These are phyloP conservation scores for Iris macrosiphon DNA, from an alignment of 106 monocot genomes.

Conservation along the genomic window DNA sequence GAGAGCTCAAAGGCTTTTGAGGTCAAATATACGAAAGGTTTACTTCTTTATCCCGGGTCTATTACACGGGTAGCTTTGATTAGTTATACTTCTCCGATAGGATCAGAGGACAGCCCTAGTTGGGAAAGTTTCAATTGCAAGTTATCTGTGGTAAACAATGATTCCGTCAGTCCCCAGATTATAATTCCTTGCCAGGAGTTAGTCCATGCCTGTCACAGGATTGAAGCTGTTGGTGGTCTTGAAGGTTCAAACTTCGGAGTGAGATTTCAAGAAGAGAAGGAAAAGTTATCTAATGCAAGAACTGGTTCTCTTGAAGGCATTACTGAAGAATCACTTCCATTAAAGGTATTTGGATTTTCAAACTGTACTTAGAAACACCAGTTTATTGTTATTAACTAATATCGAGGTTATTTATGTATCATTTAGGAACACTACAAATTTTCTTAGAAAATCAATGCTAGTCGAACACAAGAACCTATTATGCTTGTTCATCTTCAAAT, in stretches of 20 bases:
- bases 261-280: constrained; percentile 7
- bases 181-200: constrained; percentile 30
- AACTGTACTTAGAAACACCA: too few relatives aligned
- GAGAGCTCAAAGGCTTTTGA: constrained; percentile 30
- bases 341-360: constrained; percentile 29
- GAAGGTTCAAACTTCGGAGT: constrained; percentile 5
- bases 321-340: constrained; percentile 11
- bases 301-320: constrained; percentile 24
- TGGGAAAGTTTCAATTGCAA: constrained; percentile 15
- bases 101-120: background rate
- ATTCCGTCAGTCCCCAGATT: constrained; percentile 16
- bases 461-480: too few relatives aligned
- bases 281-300: constrained; percentile 23
- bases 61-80: constrained; percentile 43
- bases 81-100: constrained; percentile 11
- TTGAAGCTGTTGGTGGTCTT: background rate
- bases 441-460: too few relatives aligned
- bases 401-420: too few relatives aligned
- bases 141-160: constrained; percentile 28
- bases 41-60: constrained; percentile 49
- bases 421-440: too few relatives aligned
- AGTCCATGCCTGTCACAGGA: background rate
- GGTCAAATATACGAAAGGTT: constrained; percentile 41
- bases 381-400: too few relatives aligned
- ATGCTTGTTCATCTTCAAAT: too few relatives aligned